Base-by-base conservation (phyloP, 345 rosid species). In the Populus ilicifolia region DNA sequence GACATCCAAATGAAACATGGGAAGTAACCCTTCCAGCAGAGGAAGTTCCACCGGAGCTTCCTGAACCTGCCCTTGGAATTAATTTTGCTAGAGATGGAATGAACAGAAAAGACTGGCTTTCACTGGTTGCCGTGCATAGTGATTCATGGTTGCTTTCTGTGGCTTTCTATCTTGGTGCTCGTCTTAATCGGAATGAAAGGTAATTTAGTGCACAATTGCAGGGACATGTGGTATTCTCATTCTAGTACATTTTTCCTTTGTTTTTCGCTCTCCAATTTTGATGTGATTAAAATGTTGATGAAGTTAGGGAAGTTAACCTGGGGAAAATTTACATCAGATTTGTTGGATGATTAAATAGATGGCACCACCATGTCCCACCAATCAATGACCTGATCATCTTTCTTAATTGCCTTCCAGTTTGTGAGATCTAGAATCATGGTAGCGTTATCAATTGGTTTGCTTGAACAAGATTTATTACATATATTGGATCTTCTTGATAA, bases 91-190 rank as follows among this genome's bases (percentile, higher is more conserved):
- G 99, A 85, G 99, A 96, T 86, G 97, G 99, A 27, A 96, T 92
- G 98, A 89, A 90, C 83, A 87, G 95, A 70, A 94, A 94, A 83
- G 98, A 94, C 78, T 94, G 97, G 98, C 89, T 96, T 44, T 92
- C 98, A 13, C 79, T 96, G 52, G 93, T 96, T 72, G 97, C 99
- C 7, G 97, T 96, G 54, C 99, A 96, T 73, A 92, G 97, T 78
- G 99, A 96, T 80, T 93, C 95, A 11, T 96, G 99, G 99, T 84
- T 96, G 92, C 91, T 96, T 84, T 94, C 98, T 75, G 97, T 96
- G 77, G 90, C 98, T 70, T 96, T 96, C 89, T 94, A 94, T 83
- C 87, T 91, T 64, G 99, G 98, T 71, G 98, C 98, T 56, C 95
- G 94, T 2, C 97, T 96, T 84, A 92, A 90, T 74, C 89, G 97